Evolutionary conservation across 805 yeast species (phyloP), one percentile per base, ranked within the genome.

Genomic region (Candida khao-thaluensis): DNA sequence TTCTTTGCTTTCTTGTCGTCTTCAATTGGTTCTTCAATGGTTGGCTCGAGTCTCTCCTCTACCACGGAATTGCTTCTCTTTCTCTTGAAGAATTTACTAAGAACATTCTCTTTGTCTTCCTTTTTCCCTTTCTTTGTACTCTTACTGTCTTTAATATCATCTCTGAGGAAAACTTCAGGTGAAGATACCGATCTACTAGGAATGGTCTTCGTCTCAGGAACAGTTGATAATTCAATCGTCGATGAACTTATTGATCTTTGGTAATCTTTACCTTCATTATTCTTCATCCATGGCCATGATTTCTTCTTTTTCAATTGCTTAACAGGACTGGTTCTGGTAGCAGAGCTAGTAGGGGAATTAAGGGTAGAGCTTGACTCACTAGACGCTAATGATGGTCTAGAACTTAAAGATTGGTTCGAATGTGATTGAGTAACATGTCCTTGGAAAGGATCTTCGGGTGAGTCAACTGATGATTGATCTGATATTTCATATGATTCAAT

Each of bases 281-380:
- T 36, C 18, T 35, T 44, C 42, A 64, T 47, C 74, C 73, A 69
- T 7, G 60, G 58, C 73, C 73, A 69, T 10, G 67, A 57, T 45
- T 65, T 64, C 52, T 65, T 69, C 52, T 61, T 62, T 38, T 57
- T 51, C 34, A 60, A 48, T 30, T 35, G 35, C 17, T 39, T 44
- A 8, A 38, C 30, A 12, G 46, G 45, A 45, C 52, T 48, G 50
- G 54, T 29, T 23, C 31, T 35, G 10, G 35, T n/a, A 30, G 40
- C 24, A 18, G 34, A 20, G 5, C 31, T 35, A 1, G 49, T 41
- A 11, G n/a, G n/a, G 15, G 28, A 25, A 7, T 6, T 6, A 7
- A 25, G 6, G 7, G 28, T 7, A 11, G 6, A 7, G 10, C 5
- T 25, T 6, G 28, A 25, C 10, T 25, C 28, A 25, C 12, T 25